Percentiles rank a stretch among this genome's conserved stretches.
These are phyloP conservation scores for Candida suzukii DNA, from an alignment of 805 yeast genomes.

Conservation along the genomic window DNA sequence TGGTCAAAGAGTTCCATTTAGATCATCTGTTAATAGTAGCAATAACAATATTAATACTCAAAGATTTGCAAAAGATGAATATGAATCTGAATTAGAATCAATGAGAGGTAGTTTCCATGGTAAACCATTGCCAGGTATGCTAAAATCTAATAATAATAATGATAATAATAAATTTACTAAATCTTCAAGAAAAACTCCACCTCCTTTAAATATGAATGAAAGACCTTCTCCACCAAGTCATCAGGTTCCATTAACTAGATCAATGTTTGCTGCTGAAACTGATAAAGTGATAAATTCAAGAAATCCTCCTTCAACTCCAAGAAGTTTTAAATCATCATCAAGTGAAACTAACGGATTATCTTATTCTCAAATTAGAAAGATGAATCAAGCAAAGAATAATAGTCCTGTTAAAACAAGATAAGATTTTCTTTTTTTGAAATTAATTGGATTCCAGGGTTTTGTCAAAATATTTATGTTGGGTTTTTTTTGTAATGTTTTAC, in stretches of 20 bases:
- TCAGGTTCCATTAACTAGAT: constrained; percentile 8
- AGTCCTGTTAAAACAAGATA: neutral
- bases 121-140: constrained; percentile 13
- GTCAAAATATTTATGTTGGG: too few relatives aligned
- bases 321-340: neutral
- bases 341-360: constrained; percentile 4
- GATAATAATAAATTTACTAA: neutral
- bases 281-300: neutral
- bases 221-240: constrained; percentile 23
- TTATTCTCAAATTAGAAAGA: constrained; percentile 16
- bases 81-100: constrained; percentile 4
- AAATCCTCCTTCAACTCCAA: neutral
- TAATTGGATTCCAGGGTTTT: too few relatives aligned
- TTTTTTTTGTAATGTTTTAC: too few relatives aligned
- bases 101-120: constrained; percentile 10
- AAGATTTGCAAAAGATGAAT: constrained; percentile 5
- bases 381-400: constrained; percentile 3
- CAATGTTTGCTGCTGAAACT: neutral
- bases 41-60: constrained; percentile 1
- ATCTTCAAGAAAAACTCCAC: constrained; percentile 1
- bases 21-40: constrained; percentile 9
- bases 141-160: neutral
- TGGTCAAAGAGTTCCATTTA: constrained; percentile 19
- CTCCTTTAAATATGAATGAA: neutral
- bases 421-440: too few relatives aligned